These are phyloP conservation scores for Starmerella lactis-condensi DNA, from an alignment of 805 yeast species.

Conservation along the genomic window DNA sequence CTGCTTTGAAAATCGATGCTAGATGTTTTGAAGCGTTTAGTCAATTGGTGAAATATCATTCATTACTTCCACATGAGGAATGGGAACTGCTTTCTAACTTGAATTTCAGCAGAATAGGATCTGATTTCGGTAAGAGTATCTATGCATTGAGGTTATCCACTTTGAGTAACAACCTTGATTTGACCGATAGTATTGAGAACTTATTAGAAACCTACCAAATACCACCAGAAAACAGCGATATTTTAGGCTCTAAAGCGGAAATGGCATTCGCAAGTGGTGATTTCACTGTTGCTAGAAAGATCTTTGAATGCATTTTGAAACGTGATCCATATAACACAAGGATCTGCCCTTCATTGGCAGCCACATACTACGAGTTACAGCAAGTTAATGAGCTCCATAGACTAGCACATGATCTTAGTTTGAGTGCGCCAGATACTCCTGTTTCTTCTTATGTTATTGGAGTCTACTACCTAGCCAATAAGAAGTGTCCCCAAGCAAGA, in stretches of 20 bases:
- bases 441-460: conserved; percentile 89
- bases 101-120: conserved; percentile 61
- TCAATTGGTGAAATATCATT: conserved; percentile 50
- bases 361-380: conserved; percentile 70
- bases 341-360: conserved; percentile 57
- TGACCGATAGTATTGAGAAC: conserved; percentile 46
- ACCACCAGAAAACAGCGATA: conserved; percentile 42
- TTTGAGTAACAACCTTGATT: conserved; percentile 36
- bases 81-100: conserved; percentile 32
- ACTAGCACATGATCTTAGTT: conserved; percentile 71
- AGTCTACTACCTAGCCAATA: conserved; percentile 61
- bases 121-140: conserved; percentile 56
- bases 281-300: conserved; percentile 52
- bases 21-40: conserved; percentile 87
- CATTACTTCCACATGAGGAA: conserved; percentile 58
- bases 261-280: conserved; percentile 54
- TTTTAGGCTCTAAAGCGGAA: conserved; percentile 52
- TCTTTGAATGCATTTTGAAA: conserved; percentile 39
- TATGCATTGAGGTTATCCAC: conserved; percentile 65
- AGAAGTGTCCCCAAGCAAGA: conserved; percentile 64
- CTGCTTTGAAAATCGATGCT: conserved; percentile 71
- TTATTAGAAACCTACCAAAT: conserved; percentile 57
- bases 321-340: conserved; percentile 53
- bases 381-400: conserved; percentile 65
- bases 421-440: conserved; percentile 59